These are phyloP conservation scores for Tolypocladium capitatum DNA, from an alignment of 2,329 filamentous ascomycete genomes.

Conservation along the genomic window DNA sequence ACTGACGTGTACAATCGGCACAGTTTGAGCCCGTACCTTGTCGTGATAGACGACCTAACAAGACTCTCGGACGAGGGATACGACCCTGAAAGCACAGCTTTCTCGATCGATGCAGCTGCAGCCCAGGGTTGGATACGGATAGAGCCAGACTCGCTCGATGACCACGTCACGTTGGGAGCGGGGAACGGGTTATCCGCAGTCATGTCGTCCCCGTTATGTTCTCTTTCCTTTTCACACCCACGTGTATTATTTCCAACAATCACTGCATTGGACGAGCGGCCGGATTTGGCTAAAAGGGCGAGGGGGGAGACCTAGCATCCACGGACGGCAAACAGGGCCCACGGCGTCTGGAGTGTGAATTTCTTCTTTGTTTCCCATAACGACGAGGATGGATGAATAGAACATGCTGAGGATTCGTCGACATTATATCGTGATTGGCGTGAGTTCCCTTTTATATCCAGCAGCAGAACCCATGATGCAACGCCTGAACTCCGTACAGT, in stretches of 20 bases:
- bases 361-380: not conserved
- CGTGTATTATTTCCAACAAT: conserved; percentile 7
- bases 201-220: not conserved
- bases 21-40: not conserved
- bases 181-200: not conserved
- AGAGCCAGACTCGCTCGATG: not conserved
- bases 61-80: not conserved
- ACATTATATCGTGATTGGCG: not conserved
- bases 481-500: not conserved
- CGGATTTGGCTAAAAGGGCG: conserved; percentile 6
- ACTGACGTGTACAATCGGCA: not conserved
- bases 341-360: conserved; percentile 8
- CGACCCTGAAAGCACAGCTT: not conserved
- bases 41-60: not conserved
- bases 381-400: conserved; percentile 1
- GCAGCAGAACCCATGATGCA: not conserved
- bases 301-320: conserved; percentile 8
- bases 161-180: not conserved
- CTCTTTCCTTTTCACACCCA: conserved; percentile 2
- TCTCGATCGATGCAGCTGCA: not conserved
- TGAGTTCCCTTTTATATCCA: too few relatives aligned
- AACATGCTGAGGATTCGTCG: not conserved
- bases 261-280: conserved; percentile 6
- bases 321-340: conserved; percentile 5
- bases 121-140: not conserved